phyloP scores from a whole-genome alignment of 495 filamentous ascomycete genomes.

The Apodospora peruviana region DNA sequence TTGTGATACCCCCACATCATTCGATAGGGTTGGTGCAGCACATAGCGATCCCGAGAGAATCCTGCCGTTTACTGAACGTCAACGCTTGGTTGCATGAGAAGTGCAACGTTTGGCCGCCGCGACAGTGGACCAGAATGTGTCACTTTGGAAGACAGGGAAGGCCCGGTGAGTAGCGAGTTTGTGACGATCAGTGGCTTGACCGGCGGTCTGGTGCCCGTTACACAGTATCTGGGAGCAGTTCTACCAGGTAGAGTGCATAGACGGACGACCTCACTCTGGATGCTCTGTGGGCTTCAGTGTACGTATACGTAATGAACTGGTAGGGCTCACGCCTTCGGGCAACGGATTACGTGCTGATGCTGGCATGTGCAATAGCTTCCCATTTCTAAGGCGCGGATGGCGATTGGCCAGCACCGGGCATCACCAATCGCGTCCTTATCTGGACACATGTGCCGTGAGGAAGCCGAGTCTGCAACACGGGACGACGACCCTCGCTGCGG shows the following conservation, averaged over 20 bases:
- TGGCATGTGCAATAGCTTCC: neutral
- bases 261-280: too few species aligned
- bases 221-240: too few species aligned
- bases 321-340: neutral
- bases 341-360: constrained; percentile 10
- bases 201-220: too few species aligned
- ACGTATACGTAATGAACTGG: too few species aligned
- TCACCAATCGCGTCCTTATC: constrained; percentile 7
- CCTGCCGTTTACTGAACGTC: constrained; percentile 2
- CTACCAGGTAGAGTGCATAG: too few species aligned
- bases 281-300: too few species aligned
- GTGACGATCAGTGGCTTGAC: too few species aligned
- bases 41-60: constrained; percentile 1
- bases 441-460: neutral
- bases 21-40: constrained; percentile 8
- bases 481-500: constrained; percentile 2
- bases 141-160: too few species aligned
- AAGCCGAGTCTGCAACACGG: constrained; percentile 6
- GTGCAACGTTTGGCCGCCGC: constrained; percentile 4
- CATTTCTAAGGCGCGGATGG: neutral
- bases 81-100: neutral
- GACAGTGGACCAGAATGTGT: constrained; percentile 19
- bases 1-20: constrained; percentile 5
- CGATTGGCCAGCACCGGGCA: constrained; percentile 2
- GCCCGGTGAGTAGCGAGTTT: too few species aligned